phyloP scores from a whole-genome alignment of 495 filamentous ascomycete species.

The Penicillium canariense region DNA sequence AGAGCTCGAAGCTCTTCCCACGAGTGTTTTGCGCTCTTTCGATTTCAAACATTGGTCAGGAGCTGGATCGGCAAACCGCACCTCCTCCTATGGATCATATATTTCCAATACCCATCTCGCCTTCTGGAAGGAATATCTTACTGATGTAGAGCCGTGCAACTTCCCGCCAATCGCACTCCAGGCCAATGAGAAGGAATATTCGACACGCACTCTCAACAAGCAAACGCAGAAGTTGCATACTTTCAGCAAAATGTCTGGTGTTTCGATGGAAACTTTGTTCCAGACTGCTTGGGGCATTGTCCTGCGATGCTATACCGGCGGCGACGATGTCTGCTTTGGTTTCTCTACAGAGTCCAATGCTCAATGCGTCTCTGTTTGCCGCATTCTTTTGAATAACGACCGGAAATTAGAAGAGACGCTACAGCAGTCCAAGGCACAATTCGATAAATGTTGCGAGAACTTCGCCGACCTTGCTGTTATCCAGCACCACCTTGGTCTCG shows the following conservation, averaged over 20 bases:
- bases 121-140: conserved; percentile 54
- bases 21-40: conserved; percentile 11
- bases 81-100: conserved; percentile 3
- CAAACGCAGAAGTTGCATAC: conserved; percentile 31
- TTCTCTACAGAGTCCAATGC: conserved; percentile 33
- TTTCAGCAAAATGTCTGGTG: conserved; percentile 31
- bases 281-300: conserved; percentile 56
- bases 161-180: conserved; percentile 45
- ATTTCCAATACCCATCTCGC: conserved; percentile 27
- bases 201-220: conserved; percentile 23
- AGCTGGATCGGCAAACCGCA: conserved; percentile 4
- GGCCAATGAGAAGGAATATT: conserved; percentile 2
- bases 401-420: conserved; percentile 35
- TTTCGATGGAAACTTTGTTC: conserved; percentile 35
- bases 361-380: conserved; percentile 29
- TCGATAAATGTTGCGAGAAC: conserved; percentile 34
- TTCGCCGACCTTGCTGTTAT: conserved; percentile 39
- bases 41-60: conserved; percentile 19
- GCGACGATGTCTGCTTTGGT: conserved; percentile 56
- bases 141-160: conserved; percentile 50
- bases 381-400: conserved; percentile 36
- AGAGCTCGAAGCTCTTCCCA: conserved; percentile 19
- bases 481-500: conserved; percentile 36
- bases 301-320: conserved; percentile 50
- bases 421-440: conserved; percentile 33